These are phyloP conservation scores for Gyrodon lividus DNA, from an alignment of 768 basidiomycete genomes.

Conservation along the genomic window DNA sequence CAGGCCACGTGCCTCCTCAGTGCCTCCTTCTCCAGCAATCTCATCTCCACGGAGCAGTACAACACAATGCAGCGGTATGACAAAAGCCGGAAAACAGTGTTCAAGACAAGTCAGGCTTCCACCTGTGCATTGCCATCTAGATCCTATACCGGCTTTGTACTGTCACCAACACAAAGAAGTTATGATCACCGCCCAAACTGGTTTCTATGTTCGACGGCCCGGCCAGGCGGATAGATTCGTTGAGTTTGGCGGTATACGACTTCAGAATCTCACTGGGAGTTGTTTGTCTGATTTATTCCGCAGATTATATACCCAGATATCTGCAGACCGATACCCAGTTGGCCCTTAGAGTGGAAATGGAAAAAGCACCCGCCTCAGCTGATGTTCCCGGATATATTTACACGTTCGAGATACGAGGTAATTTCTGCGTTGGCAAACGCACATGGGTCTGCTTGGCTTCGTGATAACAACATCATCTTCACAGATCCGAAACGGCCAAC, in stretches of 20 bases:
- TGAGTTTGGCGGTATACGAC: constrained; percentile 51
- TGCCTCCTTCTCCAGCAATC: constrained; percentile 15
- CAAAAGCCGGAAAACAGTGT: constrained; percentile 65
- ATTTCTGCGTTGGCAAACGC: constrained; percentile 2
- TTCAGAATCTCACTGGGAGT: not conserved
- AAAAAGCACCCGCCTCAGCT: constrained; percentile 47
- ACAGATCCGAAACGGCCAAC: constrained; percentile 35
- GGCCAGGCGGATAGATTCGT: constrained; percentile 45
- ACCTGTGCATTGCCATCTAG: constrained; percentile 21
- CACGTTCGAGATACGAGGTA: constrained; percentile 76
- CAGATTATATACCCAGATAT: constrained; percentile 70
- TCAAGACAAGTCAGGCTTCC: constrained; percentile 54
- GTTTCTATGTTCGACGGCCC: constrained; percentile 55
- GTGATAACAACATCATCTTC: constrained; percentile 8
- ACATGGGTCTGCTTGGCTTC: not conserved
- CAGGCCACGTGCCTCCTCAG: constrained; percentile 23
- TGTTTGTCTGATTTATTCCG: constrained; percentile 7
- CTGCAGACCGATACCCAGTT: constrained; percentile 59
- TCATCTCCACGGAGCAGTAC: constrained; percentile 18
- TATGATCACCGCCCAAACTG: constrained; percentile 44
- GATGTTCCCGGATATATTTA: constrained; percentile 81
- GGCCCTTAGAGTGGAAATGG: constrained; percentile 54
- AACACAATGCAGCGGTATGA: constrained; percentile 61
- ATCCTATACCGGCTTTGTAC: constrained; percentile 40
- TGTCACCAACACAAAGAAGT: constrained; percentile 66